Conservation (phyloP, 805 yeast genomes). For the Wickerhamomyces bovis region DNA sequence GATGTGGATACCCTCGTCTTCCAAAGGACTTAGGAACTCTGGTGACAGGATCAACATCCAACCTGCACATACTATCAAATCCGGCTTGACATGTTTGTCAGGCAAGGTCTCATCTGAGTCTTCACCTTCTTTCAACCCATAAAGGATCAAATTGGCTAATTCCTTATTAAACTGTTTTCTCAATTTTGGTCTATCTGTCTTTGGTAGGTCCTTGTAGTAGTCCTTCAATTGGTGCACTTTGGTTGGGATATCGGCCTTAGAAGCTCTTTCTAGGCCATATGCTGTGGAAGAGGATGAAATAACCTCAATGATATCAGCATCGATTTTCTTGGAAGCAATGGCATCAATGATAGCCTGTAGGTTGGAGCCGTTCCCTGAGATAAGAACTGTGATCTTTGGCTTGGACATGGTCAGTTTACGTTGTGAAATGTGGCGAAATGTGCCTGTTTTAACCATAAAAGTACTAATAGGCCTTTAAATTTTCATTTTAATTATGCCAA, state of each 20-base stretch:
- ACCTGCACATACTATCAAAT: conserved; percentile 93
- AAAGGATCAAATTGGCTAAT: conserved; percentile 60
- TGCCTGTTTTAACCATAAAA: no score
- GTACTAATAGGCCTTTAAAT: not conserved
- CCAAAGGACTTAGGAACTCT: conserved; percentile 62
- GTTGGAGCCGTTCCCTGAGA: conserved; percentile 95
- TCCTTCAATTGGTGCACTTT: conserved; percentile 61
- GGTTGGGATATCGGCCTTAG: conserved; percentile 62
- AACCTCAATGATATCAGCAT: conserved; percentile 63
- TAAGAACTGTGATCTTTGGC: conserved; percentile 53
- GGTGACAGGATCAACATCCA: conserved; percentile 94
- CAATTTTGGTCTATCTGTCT: conserved; percentile 56
- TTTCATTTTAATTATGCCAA: not conserved
- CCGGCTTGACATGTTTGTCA: conserved; percentile 48
- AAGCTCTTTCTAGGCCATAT: conserved; percentile 79
- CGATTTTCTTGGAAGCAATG: conserved; percentile 30
- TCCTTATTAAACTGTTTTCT: conserved; percentile 74
- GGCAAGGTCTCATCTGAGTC: conserved; percentile 13
- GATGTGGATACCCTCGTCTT: conserved; percentile 58
- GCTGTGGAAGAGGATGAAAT: conserved; percentile 85
- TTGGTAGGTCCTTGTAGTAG: conserved; percentile 72
- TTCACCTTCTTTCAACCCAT: conserved; percentile 36
- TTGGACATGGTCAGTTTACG: conserved; percentile 7
- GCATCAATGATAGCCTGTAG: conserved; percentile 92
- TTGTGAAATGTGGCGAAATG: not conserved